A percentile compares a stretch with the other conserved stretches of the same genome.
phyloP scores from a whole-genome alignment of 2,329 filamentous ascomycete genomes.

The Trichoderma afroharzianum region DNA sequence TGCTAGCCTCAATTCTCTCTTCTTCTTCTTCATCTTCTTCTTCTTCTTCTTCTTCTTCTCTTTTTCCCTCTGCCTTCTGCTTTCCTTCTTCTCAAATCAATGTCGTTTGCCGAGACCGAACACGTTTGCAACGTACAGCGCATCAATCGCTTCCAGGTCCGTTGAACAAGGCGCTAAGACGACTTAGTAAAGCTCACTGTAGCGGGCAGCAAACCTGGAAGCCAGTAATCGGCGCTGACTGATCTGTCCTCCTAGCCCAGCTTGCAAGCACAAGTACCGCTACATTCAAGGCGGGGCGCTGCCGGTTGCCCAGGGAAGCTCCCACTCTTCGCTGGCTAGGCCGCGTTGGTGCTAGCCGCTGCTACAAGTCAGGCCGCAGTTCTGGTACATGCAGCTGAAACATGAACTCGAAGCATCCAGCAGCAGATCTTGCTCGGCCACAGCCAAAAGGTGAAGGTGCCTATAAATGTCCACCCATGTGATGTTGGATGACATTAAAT shows the following conservation, averaged over 20 bases:
- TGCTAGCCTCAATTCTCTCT: not conserved
- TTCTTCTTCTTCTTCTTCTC: not conserved
- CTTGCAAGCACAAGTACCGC: not conserved
- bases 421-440: not conserved
- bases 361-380: not conserved
- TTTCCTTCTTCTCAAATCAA: not conserved
- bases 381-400: not conserved
- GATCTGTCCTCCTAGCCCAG: too few relatives aligned
- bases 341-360: slow-evolving; percentile 11
- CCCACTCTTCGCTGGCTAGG: not conserved
- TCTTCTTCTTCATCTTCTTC: not conserved
- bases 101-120: not conserved
- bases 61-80: not conserved
- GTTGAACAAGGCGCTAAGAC: not conserved
- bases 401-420: not conserved
- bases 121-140: not conserved
- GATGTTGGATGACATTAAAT: not conserved
- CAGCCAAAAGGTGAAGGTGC: too few relatives aligned
- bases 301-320: not conserved
- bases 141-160: not conserved
- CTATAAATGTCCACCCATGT: not conserved
- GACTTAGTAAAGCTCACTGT: not conserved
- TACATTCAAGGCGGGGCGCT: not conserved
- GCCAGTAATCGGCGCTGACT: not conserved
- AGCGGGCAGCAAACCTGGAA: not conserved